Evolutionary conservation across 495 filamentous ascomycete genomes (phyloP), one percentile per base, ranked within the genome.

Genomic region (Cairneyella variabilis): DNA sequence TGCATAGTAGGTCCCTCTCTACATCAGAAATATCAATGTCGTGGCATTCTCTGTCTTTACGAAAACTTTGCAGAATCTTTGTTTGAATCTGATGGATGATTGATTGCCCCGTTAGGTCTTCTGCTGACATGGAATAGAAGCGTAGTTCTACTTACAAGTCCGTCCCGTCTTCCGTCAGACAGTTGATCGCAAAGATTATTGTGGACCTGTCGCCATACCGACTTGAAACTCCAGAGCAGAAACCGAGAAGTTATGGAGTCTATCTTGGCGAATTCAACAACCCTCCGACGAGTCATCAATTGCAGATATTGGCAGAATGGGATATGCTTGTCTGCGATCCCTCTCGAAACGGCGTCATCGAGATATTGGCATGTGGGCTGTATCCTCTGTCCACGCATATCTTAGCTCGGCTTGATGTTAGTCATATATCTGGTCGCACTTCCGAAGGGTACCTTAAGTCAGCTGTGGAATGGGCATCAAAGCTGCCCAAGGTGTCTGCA

Each of bases 241-340:
- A 59, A 44, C 65, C 68, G n/a, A 55, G 51, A 23, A 63, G 65
- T 0, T 76, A 76, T 59, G 75, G 74, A 1, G 71, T 74, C 16
- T 76, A 69, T 48, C 66, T 78, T 7, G 75, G 75, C 2, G 36
- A 47, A 14, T 62, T 78, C 11, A 57, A 57, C 6, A 66, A 45
- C 42, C 71, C 72, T 10, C 65, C 66, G 1, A 68, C 66, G 0
- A 23, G 55, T 10, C 52, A 66, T 10, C 61, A 76, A 53, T 55
- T 55, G 10, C 60, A 62, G 6, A 42, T 76, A 3, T 60, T 78
- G 1, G 60, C 64, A 23, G 69, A 66, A 65, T 78, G 71, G 72
- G 69, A 78, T 34, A 51, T 69, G 18, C 42, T 76, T 23, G 63
- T 74, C 3, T 56, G 76, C 22, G 72, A 78, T 56, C 66, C 71